Evolutionary conservation across 805 yeast genomes (phyloP).

Genomic region (Hanseniaspora lachancei): DNA sequence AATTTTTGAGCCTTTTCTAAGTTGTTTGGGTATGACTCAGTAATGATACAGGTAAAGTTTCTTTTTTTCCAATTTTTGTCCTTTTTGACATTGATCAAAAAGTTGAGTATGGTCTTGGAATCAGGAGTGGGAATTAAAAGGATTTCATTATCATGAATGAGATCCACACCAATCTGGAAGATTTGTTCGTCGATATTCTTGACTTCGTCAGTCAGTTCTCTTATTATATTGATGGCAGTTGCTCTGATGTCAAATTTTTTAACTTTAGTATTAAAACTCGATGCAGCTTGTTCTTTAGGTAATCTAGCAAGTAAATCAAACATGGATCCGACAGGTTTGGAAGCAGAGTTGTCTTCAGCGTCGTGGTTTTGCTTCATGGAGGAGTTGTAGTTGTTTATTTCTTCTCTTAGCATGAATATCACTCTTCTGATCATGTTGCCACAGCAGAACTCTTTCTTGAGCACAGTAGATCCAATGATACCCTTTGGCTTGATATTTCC

Average conservation of each 20-base stretch:
- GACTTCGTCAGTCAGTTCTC: slow-evolving; percentile 84
- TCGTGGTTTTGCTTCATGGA: slow-evolving; percentile 19
- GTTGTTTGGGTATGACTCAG: slow-evolving; percentile 86
- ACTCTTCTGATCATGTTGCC: slow-evolving; percentile 89
- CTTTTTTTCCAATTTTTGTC: slow-evolving; percentile 39
- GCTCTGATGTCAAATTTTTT: slow-evolving; percentile 54
- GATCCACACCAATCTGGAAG: slow-evolving; percentile 78
- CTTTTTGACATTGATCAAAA: slow-evolving; percentile 69
- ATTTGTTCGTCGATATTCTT: slow-evolving; percentile 80
- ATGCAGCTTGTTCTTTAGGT: slow-evolving; percentile 18
- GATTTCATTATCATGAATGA: slow-evolving; percentile 84
- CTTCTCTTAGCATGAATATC: slow-evolving; percentile 75
- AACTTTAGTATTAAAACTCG: slow-evolving; percentile 22
- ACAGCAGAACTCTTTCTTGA: slow-evolving; percentile 75
- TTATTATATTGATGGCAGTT: slow-evolving; percentile 78
- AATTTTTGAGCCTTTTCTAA: slow-evolving; percentile 63
- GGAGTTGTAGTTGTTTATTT: slow-evolving; percentile 29
- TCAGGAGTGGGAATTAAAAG: slow-evolving; percentile 85
- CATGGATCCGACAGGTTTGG: slow-evolving; percentile 12
- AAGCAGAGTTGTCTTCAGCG: slow-evolving; percentile 18
- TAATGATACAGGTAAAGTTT: slow-evolving; percentile 79
- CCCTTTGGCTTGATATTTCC: slow-evolving; percentile 12
- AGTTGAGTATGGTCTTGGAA: slow-evolving; percentile 76
- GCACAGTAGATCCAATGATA: slow-evolving; percentile 38
- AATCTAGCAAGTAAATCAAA: slow-evolving; percentile 7